Conservation (phyloP, 2,329 filamentous ascomycete species). For the Fusarium nygamai region DNA sequence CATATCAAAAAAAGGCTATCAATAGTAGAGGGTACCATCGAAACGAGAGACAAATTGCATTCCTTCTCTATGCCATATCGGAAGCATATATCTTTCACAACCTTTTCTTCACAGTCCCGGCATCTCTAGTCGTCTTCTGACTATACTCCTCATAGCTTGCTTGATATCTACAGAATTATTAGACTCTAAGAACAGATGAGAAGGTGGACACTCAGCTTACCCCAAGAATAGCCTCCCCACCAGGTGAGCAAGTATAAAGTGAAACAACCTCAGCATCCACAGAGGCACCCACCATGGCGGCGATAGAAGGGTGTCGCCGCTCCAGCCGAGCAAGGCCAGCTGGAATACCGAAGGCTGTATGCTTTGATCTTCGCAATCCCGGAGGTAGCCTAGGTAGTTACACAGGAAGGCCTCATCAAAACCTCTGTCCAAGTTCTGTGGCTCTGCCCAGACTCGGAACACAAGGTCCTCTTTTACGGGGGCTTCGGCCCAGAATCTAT, state of each 20-base stretch:
- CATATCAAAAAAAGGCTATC: background rate
- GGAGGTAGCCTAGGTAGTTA: background rate
- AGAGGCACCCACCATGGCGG: background rate
- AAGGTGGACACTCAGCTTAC: background rate
- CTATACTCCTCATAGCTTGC: background rate
- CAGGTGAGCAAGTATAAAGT: background rate
- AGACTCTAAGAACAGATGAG: background rate
- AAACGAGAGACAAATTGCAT: background rate
- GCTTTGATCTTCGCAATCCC: background rate
- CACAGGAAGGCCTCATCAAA: background rate
- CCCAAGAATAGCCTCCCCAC: background rate
- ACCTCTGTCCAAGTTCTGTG: background rate
- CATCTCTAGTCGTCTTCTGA: background rate
- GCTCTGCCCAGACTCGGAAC: background rate
- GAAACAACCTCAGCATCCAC: background rate
- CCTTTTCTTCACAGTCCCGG: background rate
- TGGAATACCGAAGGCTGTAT: background rate
- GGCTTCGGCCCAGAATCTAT: background rate
- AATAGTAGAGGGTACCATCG: accelerated
- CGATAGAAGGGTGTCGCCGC: background rate
- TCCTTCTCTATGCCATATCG: background rate
- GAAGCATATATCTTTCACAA: background rate
- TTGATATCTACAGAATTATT: background rate
- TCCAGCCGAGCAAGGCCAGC: background rate
- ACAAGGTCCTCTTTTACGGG: background rate